A percentile compares a stretch with the other conserved stretches of the same genome.
These are phyloP conservation scores for Dictyostelium capitatum DNA, from an alignment of 78 protist species.

Conservation along the genomic window DNA sequence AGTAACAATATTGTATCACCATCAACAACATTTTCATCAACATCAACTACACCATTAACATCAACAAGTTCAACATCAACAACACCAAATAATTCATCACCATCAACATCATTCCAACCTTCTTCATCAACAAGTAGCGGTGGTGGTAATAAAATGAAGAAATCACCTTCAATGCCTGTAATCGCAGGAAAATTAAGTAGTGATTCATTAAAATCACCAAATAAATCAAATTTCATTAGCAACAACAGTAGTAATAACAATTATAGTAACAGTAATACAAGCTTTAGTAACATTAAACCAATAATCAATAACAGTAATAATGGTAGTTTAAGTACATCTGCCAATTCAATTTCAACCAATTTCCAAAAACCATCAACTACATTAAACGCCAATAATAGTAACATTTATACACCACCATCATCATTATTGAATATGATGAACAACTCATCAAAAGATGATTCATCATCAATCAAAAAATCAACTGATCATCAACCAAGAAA, in stretches of 20 bases:
- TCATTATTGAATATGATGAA: neutral
- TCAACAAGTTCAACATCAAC: neutral
- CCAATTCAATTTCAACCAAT: slow-evolving; percentile 9
- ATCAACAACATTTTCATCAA: slow-evolving; percentile 15
- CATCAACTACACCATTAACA: neutral
- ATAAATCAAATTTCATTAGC: slow-evolving; percentile 4
- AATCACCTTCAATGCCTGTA: slow-evolving; percentile 80
- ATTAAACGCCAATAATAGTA: neutral
- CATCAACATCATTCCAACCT: neutral
- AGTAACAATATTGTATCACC: slow-evolving; percentile 9
- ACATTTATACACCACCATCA: neutral
- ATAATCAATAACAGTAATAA: neutral
- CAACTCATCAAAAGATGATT: slow-evolving; percentile 9
- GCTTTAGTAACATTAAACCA: neutral
- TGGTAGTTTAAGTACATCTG: slow-evolving; percentile 13
- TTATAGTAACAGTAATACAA: slow-evolving; percentile 8
- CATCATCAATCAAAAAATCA: slow-evolving; percentile 3
- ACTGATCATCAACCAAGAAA: slow-evolving; percentile 59
- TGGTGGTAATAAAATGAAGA: slow-evolving; percentile 57
- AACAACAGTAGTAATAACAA: neutral
- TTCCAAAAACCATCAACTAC: neutral
- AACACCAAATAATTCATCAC: neutral
- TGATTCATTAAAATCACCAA: slow-evolving; percentile 16
- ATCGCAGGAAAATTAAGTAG: slow-evolving; percentile 35
- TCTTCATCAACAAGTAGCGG: neutral